These are phyloP conservation scores for Boehmeria nivea DNA, from an alignment of 306 rosid genomes.

Conservation along the genomic window DNA sequence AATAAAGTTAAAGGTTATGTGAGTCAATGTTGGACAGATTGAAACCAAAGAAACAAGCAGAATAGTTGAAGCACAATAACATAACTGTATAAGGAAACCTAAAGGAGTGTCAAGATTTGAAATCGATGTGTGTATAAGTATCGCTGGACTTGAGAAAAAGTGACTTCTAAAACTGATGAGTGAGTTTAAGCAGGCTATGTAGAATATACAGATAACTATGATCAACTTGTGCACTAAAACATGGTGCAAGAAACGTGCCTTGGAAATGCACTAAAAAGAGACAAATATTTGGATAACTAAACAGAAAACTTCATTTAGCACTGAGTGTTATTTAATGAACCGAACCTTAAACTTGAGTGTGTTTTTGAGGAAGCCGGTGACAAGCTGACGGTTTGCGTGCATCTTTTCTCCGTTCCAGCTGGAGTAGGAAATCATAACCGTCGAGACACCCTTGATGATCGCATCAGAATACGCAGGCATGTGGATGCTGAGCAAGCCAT, in stretches of 20 bases:
- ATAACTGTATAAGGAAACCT: no score
- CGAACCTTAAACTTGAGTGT: constrained; percentile 85
- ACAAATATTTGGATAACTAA: no score
- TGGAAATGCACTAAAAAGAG: background rate
- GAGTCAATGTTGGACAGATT: constrained; percentile 6
- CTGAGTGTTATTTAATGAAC: constrained; percentile 8
- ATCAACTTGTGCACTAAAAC: no score
- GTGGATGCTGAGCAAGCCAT: constrained; percentile 76
- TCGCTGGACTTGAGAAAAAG: no score
- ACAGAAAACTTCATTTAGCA: constrained; percentile 3
- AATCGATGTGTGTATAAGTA: no score
- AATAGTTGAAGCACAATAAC: no score
- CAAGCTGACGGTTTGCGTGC: constrained; percentile 77
- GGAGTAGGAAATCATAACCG: constrained; percentile 85
- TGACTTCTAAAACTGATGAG: no score
- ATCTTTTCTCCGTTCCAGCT: constrained; percentile 95
- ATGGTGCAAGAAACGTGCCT: background rate
- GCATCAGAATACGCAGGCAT: constrained; percentile 92
- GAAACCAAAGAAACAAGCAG: background rate
- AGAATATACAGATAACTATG: no score
- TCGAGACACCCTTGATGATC: constrained; percentile 77
- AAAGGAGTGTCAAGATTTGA: no score
- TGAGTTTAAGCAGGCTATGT: no score
- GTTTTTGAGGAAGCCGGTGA: constrained; percentile 64
- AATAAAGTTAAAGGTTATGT: background rate